phyloP scores from a whole-genome alignment of 228 moss, liverwort and hornwort species.

The Sphagnum fallax region DNA sequence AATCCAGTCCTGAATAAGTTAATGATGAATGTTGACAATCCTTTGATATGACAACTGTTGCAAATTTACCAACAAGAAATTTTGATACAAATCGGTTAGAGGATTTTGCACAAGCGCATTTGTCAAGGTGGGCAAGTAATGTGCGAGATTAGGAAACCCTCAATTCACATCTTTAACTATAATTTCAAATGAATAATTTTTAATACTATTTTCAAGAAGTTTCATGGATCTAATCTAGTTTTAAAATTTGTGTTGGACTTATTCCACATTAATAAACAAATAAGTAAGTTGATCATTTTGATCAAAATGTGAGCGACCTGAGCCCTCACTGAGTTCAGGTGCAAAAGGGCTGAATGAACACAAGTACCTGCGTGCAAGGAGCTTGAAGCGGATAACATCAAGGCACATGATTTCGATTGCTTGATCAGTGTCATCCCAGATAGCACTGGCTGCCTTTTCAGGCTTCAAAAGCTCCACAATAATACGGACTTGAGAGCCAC shows the following conservation, averaged over 20 bases:
- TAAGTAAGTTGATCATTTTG: too few species aligned
- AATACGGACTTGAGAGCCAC: constrained; percentile 71
- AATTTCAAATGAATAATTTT: too few species aligned
- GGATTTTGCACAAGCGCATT: too few species aligned
- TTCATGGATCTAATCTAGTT: too few species aligned
- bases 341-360: not conserved
- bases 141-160: too few species aligned
- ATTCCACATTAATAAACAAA: too few species aligned
- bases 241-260: too few species aligned
- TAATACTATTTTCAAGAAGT: too few species aligned
- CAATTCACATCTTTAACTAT: too few species aligned
- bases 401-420: constrained; percentile 94
- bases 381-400: constrained; percentile 84
- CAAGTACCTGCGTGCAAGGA: constrained; percentile 78
- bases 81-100: not conserved
- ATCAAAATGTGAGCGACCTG: too few species aligned
- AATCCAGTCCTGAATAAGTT: constrained; percentile 93
- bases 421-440: constrained; percentile 88
- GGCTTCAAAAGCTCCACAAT: constrained; percentile 94
- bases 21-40: constrained; percentile 76
- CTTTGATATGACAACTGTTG: constrained; percentile 82
- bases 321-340: too few species aligned
- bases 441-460: constrained; percentile 76
- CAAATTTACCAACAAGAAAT: not conserved
- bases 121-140: too few species aligned